Evolutionary conservation across 2,329 filamentous ascomycete genomes (phyloP), one percentile per base, ranked within the genome.

Genomic region (Triangularia setosa): DNA sequence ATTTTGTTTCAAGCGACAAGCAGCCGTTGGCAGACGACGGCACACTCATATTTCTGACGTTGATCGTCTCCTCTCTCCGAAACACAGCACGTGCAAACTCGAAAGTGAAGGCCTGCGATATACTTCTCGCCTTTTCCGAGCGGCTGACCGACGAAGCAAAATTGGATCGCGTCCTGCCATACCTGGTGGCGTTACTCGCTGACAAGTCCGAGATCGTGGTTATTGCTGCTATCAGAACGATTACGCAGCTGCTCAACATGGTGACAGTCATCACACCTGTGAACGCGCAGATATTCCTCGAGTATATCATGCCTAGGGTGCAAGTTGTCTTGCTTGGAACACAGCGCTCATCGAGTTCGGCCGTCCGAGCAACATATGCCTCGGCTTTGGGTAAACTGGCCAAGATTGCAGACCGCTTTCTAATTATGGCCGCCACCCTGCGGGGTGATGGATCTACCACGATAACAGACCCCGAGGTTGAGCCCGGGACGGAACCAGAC

Each of bases 141-240:
- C 85, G 91, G 65, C 78, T 98, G 24, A 96, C 94, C 0, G 96
- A 99, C 74, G 95, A 99, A 77, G 93, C 93, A 2, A 98, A 97
- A 75, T 81, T 99, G 58, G 96, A 99, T 75, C 87, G 95, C 58
- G 90, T 98, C 24, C 79, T 99, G 58, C 95, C 95, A 1, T 97
- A 97, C 74, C 80, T 98, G 35, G 90, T 97, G 78, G 86, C 88
- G 4, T 78, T 98, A 27, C 80, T 99, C 12, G 89, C 87, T 65
- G 95, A 99, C 73, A 87, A 88, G 69, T 87, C 90, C 1, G 92
- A 97, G 68, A 83, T 91, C 70, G 94, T 99, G 14, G 90, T 92
- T 56, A 87, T 97, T 58, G 88, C 93, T 24, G 93, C 93, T 2
- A 84, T 98, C 54, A 85, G 94, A 63, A 91, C 92, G 3, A 86